Percentiles rank a stretch among this genome's conserved stretches.
These are phyloP conservation scores for Balakata baccata DNA, from an alignment of 345 rosid genomes.

Conservation along the genomic window DNA sequence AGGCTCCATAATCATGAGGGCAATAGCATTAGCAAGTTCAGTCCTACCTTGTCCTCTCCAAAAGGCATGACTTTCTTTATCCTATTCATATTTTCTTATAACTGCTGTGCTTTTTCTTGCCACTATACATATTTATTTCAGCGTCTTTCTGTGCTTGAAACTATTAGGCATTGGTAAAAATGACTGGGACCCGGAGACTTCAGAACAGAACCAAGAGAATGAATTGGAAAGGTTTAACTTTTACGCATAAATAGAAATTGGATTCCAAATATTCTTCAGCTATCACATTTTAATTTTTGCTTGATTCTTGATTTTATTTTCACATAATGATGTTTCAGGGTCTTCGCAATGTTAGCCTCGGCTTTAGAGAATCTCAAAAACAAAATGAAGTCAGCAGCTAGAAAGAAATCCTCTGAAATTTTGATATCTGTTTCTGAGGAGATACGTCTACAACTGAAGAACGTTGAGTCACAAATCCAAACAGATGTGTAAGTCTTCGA, in stretches of 20 bases:
- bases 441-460: slow-evolving; percentile 57
- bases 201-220: slow-evolving; percentile 53
- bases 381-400: slow-evolving; percentile 61
- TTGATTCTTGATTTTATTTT: slow-evolving; percentile 18
- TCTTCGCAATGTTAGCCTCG: slow-evolving; percentile 51
- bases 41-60: slow-evolving; percentile 41
- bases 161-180: slow-evolving; percentile 41
- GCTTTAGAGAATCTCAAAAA: slow-evolving; percentile 63
- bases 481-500: slow-evolving; percentile 57
- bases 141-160: slow-evolving; percentile 21
- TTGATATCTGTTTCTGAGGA: slow-evolving; percentile 66
- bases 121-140: slow-evolving; percentile 1
- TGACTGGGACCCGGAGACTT: slow-evolving; percentile 44
- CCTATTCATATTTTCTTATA: slow-evolving; percentile 17
- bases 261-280: slow-evolving; percentile 6
- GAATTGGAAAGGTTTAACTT: slow-evolving; percentile 67
- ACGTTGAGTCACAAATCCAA: slow-evolving; percentile 63
- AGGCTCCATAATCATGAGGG: slow-evolving; percentile 38
- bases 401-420: slow-evolving; percentile 70
- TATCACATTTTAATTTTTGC: slow-evolving; percentile 15
- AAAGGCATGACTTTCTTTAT: slow-evolving; percentile 43
- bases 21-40: slow-evolving; percentile 30
- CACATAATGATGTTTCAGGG: slow-evolving; percentile 52
- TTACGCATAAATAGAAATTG: slow-evolving; percentile 8
- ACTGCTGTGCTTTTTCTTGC: not conserved